Percentiles rank a stretch among this genome's conserved stretches.
phyloP scores from a whole-genome alignment of 352 stramenopile genomes.

The Globisporangium viniferum region DNA sequence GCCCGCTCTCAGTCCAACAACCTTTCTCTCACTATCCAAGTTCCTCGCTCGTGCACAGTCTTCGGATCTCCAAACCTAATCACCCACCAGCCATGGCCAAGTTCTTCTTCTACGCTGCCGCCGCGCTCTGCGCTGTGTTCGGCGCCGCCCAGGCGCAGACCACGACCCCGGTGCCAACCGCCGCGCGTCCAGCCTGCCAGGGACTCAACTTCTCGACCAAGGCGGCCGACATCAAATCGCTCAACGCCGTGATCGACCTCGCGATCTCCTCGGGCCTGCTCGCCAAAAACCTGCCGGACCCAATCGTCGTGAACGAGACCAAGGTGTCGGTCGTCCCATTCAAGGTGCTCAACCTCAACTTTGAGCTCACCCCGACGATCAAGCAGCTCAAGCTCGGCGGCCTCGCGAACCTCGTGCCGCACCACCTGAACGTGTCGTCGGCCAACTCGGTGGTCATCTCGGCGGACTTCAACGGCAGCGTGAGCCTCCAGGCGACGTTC shows the following conservation, averaged over 20 bases:
- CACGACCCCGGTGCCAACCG: neutral
- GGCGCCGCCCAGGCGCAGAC: conserved; percentile 6
- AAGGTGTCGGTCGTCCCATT: conserved; percentile 24
- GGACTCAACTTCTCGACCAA: conserved; percentile 13
- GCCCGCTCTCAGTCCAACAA: neutral
- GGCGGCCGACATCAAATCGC: conserved; percentile 12
- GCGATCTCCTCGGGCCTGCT: conserved; percentile 8
- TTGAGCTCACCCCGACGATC: conserved; percentile 26
- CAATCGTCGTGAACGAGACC: conserved; percentile 25
- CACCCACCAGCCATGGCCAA: conserved; percentile 3
- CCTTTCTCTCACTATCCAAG: conserved; percentile 8
- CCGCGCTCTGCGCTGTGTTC: neutral
- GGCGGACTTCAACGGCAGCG: conserved; percentile 30
- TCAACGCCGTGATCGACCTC: conserved; percentile 16
- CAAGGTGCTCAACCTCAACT: conserved; percentile 28
- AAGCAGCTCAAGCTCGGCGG: conserved; percentile 29
- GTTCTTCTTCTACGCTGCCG: conserved; percentile 1
- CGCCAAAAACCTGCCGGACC: conserved; percentile 8
- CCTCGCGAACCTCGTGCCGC: conserved; percentile 26
- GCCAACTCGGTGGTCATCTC: conserved; percentile 23
- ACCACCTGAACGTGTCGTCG: conserved; percentile 33
- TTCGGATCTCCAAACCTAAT: neutral
- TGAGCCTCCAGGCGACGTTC: conserved; percentile 19
- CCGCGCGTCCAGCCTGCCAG: neutral
- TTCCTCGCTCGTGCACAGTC: conserved; percentile 3